Evolutionary conservation across 169 alveolate genomes (phyloP).

Genomic region (Plasmodium malariae): DNA sequence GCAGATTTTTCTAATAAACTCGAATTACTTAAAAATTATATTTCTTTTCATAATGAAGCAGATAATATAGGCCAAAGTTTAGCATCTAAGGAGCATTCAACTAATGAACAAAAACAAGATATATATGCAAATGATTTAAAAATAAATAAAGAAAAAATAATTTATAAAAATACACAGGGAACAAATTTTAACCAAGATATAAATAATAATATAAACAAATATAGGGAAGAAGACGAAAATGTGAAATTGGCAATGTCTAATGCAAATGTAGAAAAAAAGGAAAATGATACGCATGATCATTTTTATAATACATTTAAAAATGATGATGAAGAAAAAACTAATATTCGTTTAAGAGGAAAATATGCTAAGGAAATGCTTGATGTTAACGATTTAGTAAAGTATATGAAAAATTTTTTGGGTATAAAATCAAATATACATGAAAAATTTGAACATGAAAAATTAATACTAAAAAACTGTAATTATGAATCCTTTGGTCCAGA

Average conservation of each 20-base stretch:
- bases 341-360: conserved; percentile 43
- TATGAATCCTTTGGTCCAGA: conserved; percentile 84
- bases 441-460: conserved; percentile 52
- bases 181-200: neutral
- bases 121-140: neutral
- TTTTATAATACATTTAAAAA: neutral
- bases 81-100: neutral
- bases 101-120: neutral
- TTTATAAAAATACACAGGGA: neutral
- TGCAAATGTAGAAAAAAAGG: conserved; percentile 1
- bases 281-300: conserved; percentile 28
- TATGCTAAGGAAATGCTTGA: conserved; percentile 58
- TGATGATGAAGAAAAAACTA: conserved; percentile 1
- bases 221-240: neutral
- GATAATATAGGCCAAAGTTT: neutral
- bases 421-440: conserved; percentile 77
- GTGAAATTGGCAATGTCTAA: neutral
- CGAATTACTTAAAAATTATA: conserved; percentile 29
- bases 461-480: conserved; percentile 80
- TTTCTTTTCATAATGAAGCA: neutral
- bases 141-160: neutral
- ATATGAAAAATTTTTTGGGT: conserved; percentile 60
- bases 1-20: conserved; percentile 28
- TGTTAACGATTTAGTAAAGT: conserved; percentile 51
- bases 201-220: neutral